phyloP scores from a whole-genome alignment of 73 alveolate species.

The Paramecium biaurelia region DNA sequence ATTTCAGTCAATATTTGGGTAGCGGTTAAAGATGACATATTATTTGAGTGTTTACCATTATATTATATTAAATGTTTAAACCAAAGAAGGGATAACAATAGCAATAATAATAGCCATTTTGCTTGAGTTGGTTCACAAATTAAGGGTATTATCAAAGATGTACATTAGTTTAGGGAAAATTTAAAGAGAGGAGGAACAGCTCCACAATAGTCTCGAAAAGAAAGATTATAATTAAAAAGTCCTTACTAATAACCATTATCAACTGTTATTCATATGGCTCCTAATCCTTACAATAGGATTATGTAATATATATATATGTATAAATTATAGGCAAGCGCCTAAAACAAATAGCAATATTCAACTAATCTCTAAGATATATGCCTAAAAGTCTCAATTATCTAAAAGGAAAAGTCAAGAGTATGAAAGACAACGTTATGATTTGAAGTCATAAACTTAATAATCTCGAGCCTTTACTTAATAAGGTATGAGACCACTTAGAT shows the following conservation, averaged over 20 bases:
- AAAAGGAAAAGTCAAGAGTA: constrained; percentile 31
- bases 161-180: constrained; percentile 10
- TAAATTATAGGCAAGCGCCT: not conserved
- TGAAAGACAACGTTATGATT: constrained; percentile 9
- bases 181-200: constrained; percentile 14
- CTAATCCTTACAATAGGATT: not conserved
- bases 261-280: not conserved
- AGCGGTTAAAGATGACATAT: not conserved
- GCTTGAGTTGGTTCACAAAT: constrained; percentile 34
- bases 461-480: constrained; percentile 37
- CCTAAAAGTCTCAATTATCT: not conserved
- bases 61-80: constrained; percentile 30
- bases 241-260: not conserved
- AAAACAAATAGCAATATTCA: not conserved
- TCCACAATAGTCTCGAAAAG: not conserved
- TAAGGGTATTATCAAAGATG: constrained; percentile 4
- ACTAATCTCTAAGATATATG: constrained; percentile 17
- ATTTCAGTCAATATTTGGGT: not conserved
- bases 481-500: constrained; percentile 5
- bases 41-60: not conserved
- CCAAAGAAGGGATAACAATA: not conserved
- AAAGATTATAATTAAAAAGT: not conserved
- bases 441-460: not conserved
- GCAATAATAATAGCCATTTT: constrained; percentile 2
- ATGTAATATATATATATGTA: not conserved